Evolutionary conservation across 2,329 filamentous ascomycete species (phyloP).

Genomic region (Shiraia bambusicola): DNA sequence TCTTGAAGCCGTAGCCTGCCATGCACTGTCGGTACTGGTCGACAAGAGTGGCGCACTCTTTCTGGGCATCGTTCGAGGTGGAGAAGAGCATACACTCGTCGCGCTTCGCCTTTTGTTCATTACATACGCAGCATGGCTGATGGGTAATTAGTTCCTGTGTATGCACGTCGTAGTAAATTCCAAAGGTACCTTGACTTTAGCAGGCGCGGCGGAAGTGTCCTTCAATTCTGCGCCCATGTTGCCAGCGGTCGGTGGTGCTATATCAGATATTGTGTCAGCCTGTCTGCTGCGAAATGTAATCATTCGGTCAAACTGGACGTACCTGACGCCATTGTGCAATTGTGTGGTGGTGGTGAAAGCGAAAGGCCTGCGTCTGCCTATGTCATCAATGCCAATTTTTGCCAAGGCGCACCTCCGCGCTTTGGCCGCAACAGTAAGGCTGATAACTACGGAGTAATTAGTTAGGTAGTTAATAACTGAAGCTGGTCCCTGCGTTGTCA

Average conservation of each 20-base stretch:
- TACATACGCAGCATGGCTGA: slow-evolving; percentile 97
- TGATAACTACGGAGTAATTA: too few species aligned
- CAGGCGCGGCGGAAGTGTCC: slow-evolving; percentile 35
- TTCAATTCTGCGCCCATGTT: slow-evolving; percentile 52
- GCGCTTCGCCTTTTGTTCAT: slow-evolving; percentile 84
- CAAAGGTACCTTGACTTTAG: slow-evolving; percentile 50
- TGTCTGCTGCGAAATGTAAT: background rate
- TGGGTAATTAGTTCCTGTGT: slow-evolving; percentile 2
- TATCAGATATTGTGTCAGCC: slow-evolving; percentile 11
- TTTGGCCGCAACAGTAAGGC: slow-evolving; percentile 11
- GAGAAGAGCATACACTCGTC: slow-evolving; percentile 99
- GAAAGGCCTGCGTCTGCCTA: slow-evolving; percentile 13
- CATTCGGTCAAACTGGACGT: slow-evolving; percentile 10
- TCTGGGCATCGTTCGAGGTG: slow-evolving; percentile 74
- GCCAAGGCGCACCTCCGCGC: slow-evolving; percentile 28
- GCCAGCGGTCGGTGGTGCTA: slow-evolving; percentile 40
- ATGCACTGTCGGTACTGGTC: slow-evolving; percentile 89
- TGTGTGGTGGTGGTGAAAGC: slow-evolving; percentile 19
- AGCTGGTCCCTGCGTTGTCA: slow-evolving; percentile 9
- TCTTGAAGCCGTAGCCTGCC: slow-evolving; percentile 86
- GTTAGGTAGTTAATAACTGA: too few species aligned
- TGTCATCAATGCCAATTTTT: slow-evolving; percentile 19
- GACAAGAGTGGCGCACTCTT: slow-evolving; percentile 80
- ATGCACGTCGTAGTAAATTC: background rate
- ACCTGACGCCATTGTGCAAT: slow-evolving; percentile 37